Evolutionary conservation across 208 protist genomes (phyloP).

Genomic region (Angomonas deanei): DNA sequence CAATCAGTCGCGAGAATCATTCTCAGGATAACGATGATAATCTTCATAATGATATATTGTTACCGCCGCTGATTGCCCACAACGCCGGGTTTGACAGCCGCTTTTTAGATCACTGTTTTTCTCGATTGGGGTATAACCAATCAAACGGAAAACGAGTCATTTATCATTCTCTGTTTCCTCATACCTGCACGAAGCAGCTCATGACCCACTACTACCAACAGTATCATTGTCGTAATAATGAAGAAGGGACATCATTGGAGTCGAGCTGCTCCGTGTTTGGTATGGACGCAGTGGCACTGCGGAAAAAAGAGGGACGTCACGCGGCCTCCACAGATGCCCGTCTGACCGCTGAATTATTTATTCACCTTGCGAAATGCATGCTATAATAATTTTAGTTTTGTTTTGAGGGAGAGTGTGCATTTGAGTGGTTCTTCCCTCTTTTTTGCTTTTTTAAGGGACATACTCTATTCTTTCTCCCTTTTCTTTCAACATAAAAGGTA

Average conservation of each 20-base stretch:
- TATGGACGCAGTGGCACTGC: conserved; percentile 21
- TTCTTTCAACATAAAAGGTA: neutral
- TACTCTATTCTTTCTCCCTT: neutral
- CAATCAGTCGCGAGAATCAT: too few species aligned
- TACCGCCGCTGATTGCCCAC: conserved; percentile 70
- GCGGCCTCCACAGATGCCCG: conserved; percentile 45
- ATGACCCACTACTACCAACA: too few species aligned
- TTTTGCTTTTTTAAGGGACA: conserved; percentile 6
- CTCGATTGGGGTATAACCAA: conserved; percentile 23
- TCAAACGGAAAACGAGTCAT: too few species aligned
- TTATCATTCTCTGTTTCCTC: too few species aligned
- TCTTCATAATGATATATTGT: too few species aligned
- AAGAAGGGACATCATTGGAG: conserved; percentile 23
- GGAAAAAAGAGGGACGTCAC: conserved; percentile 21
- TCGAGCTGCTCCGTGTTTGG: conserved; percentile 28
- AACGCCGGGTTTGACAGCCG: conserved; percentile 53
- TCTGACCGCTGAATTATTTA: conserved; percentile 50
- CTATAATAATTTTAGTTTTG: too few species aligned
- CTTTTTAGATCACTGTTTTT: conserved; percentile 33
- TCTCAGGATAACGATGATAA: too few species aligned
- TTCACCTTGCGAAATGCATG: conserved; percentile 10
- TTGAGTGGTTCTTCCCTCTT: neutral
- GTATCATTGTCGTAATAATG: too few species aligned
- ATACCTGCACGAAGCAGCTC: too few species aligned
- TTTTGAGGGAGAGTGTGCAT: too few species aligned